Evolutionary conservation across 129 eudicot species (phyloP), one percentile per base, ranked within the genome.

Genomic region (Saussurea involucrata): DNA sequence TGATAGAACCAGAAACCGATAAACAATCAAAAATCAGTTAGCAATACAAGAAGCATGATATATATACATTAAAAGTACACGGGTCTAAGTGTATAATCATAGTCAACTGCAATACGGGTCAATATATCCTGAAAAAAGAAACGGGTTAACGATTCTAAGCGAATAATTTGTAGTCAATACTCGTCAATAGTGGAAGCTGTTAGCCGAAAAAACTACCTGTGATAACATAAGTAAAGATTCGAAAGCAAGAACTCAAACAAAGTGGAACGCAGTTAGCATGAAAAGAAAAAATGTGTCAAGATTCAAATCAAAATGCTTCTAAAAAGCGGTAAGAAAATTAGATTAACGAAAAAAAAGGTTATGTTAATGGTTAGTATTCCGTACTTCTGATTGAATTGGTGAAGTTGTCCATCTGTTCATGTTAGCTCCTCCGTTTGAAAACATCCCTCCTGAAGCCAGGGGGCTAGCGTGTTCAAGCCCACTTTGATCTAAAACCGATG

Each of bases 381-480:
- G 88, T 95, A 95, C 99, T 95, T 95, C 99, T 90, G 99, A 95
- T 82, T 90, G 97, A 76, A 81, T 92, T 42, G 97, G 97, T 85
- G 97, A 82, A 74, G 88, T 77, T 53, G 61, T 18, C 97, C 99
- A 90, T 95, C 99, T 90, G 97, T 95, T 92, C 84, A 88, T 78
- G 83, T 89, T 92, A 83, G 96, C 89, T 92, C 97, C 96, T 91
- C 91, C 96, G 69, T 89, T 87, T 66, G 97, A 95, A 83, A 69
- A 92, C 70, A 92, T 79, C 87, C 97, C 99, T 87, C 99, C 97
- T 83, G 99, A 92, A 82, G 96, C 93, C 96, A 89, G 90, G 91
- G 97, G 97, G 96, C 98, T 94, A 77, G 98, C 99, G 85, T 88
- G 97, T 89, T 95, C 99, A 90, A 92, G 89, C 91, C 96, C 97